Conservation (phyloP, 1,139 yeast genomes). For the Chernovozyma aurita region DNA sequence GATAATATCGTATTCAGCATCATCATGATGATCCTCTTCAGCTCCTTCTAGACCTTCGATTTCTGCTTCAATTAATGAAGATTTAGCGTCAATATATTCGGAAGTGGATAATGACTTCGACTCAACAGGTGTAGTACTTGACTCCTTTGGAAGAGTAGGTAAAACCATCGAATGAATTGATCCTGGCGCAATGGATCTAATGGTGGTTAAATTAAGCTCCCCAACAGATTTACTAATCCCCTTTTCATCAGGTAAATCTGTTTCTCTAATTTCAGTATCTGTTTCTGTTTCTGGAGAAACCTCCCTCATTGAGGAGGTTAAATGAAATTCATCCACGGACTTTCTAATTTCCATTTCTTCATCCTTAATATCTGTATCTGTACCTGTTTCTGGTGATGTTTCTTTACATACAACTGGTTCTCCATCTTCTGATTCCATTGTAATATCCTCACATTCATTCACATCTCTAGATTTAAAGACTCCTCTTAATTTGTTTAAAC, state of each 20-base stretch:
- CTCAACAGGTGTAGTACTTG: conserved; percentile 8
- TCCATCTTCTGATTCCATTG: neutral
- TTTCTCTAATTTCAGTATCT: conserved; percentile 1
- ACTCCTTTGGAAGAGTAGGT: conserved; percentile 32
- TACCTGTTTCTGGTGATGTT: neutral
- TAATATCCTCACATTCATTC: conserved; percentile 1
- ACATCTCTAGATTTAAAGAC: conserved; percentile 10
- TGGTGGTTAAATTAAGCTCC: conserved; percentile 1
- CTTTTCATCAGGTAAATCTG: neutral
- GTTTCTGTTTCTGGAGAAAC: conserved; percentile 5
- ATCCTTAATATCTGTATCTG: neutral
- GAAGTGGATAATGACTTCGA: conserved; percentile 13
- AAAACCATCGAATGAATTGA: conserved; percentile 32
- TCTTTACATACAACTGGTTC: neutral
- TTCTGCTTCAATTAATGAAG: conserved; percentile 6
- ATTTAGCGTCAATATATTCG: conserved; percentile 22
- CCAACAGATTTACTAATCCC: conserved; percentile 2
- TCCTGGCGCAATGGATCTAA: conserved; percentile 9
- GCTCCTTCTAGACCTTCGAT: conserved; percentile 3
- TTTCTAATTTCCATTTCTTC: conserved; percentile 1
- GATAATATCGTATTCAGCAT: conserved; percentile 24
- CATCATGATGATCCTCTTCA: conserved; percentile 3
- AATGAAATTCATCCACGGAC: neutral
- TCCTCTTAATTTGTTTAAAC: conserved; percentile 23
- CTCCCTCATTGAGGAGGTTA: neutral